phyloP scores from a whole-genome alignment of 2,329 filamentous ascomycete species.

The Dothidotthia symphoricarpi region DNA sequence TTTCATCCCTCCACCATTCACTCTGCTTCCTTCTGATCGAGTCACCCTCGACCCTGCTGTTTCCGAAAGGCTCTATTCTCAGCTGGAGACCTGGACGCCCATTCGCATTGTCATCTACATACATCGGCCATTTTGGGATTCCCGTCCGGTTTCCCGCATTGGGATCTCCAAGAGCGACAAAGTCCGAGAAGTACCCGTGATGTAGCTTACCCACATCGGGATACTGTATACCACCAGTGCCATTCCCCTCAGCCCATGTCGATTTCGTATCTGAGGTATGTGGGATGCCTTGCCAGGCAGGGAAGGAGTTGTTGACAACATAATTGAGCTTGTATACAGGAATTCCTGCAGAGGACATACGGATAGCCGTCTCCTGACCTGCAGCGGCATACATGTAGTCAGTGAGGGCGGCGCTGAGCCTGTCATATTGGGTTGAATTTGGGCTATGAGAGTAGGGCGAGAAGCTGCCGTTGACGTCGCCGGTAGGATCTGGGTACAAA shows the following conservation, averaged over 20 bases:
- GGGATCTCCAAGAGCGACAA: conserved; percentile 44
- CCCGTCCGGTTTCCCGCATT: conserved; percentile 28
- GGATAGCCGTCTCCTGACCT: conserved; percentile 47
- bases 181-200: conserved; percentile 42
- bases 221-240: conserved; percentile 44
- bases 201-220: conserved; percentile 41
- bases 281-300: conserved; percentile 21
- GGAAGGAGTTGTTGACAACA: conserved; percentile 23
- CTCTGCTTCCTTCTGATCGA: conserved; percentile 23
- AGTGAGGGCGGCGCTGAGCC: conserved; percentile 43
- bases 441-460: conserved; percentile 43
- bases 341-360: conserved; percentile 34
- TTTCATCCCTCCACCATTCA: conserved; percentile 30
- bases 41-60: conserved; percentile 27
- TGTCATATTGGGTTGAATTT: conserved; percentile 47
- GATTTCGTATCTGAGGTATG: conserved; percentile 41
- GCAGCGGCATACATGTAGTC: conserved; percentile 51
- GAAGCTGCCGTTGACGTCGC: conserved; percentile 10
- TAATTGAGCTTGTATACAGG: conserved; percentile 29
- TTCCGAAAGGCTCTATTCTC: conserved; percentile 25
- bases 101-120: conserved; percentile 19
- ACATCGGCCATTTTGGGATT: conserved; percentile 42
- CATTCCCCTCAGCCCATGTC: conserved; percentile 51
- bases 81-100: conserved; percentile 19
- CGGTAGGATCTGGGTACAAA: conserved; percentile 27